Evolutionary conservation across 2,329 filamentous ascomycete genomes (phyloP).

Genomic region (Paradendryphiella salina): DNA sequence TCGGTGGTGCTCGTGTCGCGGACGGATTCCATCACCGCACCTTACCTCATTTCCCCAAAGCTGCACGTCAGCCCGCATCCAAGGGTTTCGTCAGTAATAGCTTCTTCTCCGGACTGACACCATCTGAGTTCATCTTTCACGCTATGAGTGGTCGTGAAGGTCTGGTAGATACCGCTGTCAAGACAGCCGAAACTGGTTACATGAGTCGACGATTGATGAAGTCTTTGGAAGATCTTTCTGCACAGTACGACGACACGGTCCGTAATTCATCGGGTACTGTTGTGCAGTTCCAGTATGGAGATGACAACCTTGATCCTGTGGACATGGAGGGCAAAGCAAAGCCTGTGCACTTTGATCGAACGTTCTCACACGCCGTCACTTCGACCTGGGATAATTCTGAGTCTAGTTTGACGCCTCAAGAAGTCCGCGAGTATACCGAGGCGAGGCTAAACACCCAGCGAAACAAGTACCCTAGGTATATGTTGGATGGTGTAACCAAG

Average conservation of each 20-base stretch:
- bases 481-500: conserved; percentile 42
- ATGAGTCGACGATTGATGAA: conserved; percentile 99
- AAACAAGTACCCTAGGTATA: conserved; percentile 52
- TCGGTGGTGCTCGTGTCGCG: conserved; percentile 85
- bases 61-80: conserved; percentile 84
- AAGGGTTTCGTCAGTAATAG: conserved; percentile 98
- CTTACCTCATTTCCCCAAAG: conserved; percentile 92
- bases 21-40: conserved; percentile 97
- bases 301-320: conserved; percentile 91
- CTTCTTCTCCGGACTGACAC: conserved; percentile 89
- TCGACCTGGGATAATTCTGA: conserved; percentile 81
- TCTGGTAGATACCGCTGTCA: conserved; percentile 97
- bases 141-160: conserved; percentile 98
- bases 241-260: conserved; percentile 92
- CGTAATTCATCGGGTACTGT: conserved; percentile 85
- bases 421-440: conserved; percentile 71
- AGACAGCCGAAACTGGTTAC: conserved; percentile 97
- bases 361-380: conserved; percentile 78
- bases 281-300: conserved; percentile 96
- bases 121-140: conserved; percentile 96
- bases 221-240: conserved; percentile 90
- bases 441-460: conserved; percentile 70
- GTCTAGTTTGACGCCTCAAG: conserved; percentile 69
- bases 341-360: conserved; percentile 89
- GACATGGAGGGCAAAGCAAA: conserved; percentile 96